Evolutionary conservation across 768 basidiomycete species (phyloP).

Genomic region (Pseudohyphozyma bogoriensis): DNA sequence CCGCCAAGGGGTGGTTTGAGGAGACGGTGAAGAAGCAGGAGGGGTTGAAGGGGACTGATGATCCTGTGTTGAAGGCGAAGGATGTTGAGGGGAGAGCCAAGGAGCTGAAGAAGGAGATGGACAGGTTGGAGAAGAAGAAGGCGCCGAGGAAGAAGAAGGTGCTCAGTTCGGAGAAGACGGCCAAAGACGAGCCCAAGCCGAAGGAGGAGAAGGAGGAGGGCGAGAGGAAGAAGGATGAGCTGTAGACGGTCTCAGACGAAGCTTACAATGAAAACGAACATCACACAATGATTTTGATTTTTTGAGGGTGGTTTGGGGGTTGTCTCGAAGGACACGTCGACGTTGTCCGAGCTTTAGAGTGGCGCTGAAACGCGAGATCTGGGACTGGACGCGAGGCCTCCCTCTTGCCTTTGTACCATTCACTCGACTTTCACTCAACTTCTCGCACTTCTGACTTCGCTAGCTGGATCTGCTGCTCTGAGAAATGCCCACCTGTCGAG

Average conservation of each 20-base stretch:
- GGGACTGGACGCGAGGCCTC: no score
- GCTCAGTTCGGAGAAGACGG: not conserved
- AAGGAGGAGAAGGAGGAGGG: not conserved
- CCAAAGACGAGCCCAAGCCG: not conserved
- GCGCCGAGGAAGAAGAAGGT: constrained; percentile 18
- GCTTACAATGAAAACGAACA: no score
- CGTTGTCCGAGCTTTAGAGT: no score
- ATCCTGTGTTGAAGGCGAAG: constrained; percentile 72
- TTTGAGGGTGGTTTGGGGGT: no score
- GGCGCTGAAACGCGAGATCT: no score
- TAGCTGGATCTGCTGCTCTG: no score
- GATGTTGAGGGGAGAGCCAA: constrained; percentile 72
- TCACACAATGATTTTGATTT: no score
- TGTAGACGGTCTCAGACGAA: constrained; percentile 3
- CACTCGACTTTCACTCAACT: no score
- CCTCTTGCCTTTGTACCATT: no score
- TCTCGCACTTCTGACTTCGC: no score
- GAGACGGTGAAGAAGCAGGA: constrained; percentile 76
- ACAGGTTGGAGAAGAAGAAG: constrained; percentile 26
- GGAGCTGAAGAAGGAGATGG: constrained; percentile 23
- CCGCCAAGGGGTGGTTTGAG: constrained; percentile 74
- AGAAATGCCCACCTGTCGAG: no score
- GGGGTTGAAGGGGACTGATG: constrained; percentile 57
- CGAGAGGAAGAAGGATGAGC: constrained; percentile 23
- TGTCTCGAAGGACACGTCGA: not conserved